These are phyloP conservation scores for Hansenula sp. DNA, from an alignment of 1,139 yeast genomes.

Conservation along the genomic window DNA sequence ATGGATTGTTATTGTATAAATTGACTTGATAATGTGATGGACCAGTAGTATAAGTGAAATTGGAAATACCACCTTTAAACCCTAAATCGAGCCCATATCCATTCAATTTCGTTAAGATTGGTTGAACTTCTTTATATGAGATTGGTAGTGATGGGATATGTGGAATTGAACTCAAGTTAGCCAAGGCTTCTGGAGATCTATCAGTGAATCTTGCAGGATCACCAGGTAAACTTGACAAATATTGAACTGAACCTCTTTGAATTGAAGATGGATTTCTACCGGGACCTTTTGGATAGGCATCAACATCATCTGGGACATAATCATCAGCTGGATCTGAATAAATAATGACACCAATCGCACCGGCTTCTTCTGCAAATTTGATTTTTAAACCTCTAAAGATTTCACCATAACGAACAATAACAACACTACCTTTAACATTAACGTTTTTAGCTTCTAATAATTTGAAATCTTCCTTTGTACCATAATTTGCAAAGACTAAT, in stretches of 20 bases:
- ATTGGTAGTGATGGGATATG: constrained; percentile 62
- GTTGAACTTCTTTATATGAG: constrained; percentile 52
- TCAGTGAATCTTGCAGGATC: constrained; percentile 78
- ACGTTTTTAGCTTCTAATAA: constrained; percentile 41
- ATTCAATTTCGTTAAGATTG: constrained; percentile 48
- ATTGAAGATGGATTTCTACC: constrained; percentile 68
- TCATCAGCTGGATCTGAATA: constrained; percentile 72
- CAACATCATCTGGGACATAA: constrained; percentile 47
- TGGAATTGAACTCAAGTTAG: constrained; percentile 48
- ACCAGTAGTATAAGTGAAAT: constrained; percentile 54
- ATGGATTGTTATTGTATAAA: constrained; percentile 53
- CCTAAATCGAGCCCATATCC: constrained; percentile 46
- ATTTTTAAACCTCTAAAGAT: constrained; percentile 66
- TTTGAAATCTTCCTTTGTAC: constrained; percentile 52
- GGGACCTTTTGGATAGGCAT: constrained; percentile 62
- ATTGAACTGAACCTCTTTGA: constrained; percentile 83
- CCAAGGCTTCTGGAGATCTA: constrained; percentile 68
- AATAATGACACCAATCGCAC: constrained; percentile 56
- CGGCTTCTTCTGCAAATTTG: constrained; percentile 61
- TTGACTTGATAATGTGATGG: constrained; percentile 50
- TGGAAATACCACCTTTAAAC: constrained; percentile 37
- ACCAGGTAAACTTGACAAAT: constrained; percentile 74
- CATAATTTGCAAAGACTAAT: constrained; percentile 59
- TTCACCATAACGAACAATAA: constrained; percentile 55
- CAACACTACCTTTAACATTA: constrained; percentile 48